phyloP scores from a whole-genome alignment of 2,329 filamentous ascomycete species.

The Stemphylium beticola region DNA sequence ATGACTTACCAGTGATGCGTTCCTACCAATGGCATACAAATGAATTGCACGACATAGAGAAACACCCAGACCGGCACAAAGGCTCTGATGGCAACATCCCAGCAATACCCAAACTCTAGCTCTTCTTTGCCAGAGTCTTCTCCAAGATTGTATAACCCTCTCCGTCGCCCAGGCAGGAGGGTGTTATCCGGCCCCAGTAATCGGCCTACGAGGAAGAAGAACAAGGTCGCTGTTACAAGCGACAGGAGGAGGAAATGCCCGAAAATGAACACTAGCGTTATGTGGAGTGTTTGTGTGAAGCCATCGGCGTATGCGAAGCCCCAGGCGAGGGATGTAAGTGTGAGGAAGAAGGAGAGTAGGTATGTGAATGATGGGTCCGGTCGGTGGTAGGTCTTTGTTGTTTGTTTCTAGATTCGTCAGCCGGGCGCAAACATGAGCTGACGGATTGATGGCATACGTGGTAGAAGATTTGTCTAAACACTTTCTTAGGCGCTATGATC shows the following conservation, averaged over 20 bases:
- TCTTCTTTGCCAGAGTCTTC: conserved; percentile 58
- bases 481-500: conserved; percentile 72
- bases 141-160: conserved; percentile 64
- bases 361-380: conserved; percentile 74
- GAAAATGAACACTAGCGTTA: conserved; percentile 58
- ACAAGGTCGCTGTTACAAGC: conserved; percentile 65
- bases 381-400: conserved; percentile 69
- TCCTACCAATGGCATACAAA: conserved; percentile 67
- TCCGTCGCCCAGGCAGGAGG: conserved; percentile 57
- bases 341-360: conserved; percentile 69
- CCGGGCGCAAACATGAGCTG: neutral
- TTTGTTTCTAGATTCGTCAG: conserved; percentile 62
- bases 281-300: conserved; percentile 51
- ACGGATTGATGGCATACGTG: conserved; percentile 56
- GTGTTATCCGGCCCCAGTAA: conserved; percentile 65
- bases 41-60: conserved; percentile 70
- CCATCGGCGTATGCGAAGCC: conserved; percentile 61
- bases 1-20: conserved; percentile 57
- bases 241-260: conserved; percentile 68
- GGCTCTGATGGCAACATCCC: conserved; percentile 71
- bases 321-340: conserved; percentile 62
- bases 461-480: conserved; percentile 74
- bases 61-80: conserved; percentile 73
- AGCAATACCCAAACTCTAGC: conserved; percentile 74
- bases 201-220: conserved; percentile 68